Conservation (phyloP, 208 protist genomes). For the Trypanosoma congolense region DNA sequence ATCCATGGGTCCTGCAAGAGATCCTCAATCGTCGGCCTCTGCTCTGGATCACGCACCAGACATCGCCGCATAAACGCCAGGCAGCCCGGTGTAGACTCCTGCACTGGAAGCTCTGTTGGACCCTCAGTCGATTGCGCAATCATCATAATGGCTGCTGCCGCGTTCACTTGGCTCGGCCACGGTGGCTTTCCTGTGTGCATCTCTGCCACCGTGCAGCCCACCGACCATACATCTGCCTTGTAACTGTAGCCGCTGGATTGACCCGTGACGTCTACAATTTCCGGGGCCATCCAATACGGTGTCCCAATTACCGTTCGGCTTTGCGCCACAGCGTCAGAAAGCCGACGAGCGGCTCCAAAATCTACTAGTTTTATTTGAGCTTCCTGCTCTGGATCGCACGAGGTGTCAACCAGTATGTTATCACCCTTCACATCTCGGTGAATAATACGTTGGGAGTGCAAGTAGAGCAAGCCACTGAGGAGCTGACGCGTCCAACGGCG, state of each 20-base stretch:
- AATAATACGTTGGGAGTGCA: constrained; percentile 89
- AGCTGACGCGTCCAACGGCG: constrained; percentile 87
- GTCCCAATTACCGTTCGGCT: constrained; percentile 88
- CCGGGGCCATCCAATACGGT: constrained; percentile 93
- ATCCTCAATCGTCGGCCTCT: constrained; percentile 81
- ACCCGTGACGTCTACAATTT: constrained; percentile 78
- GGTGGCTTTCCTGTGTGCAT: constrained; percentile 91
- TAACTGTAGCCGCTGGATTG: constrained; percentile 72
- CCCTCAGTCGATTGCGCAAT: constrained; percentile 71
- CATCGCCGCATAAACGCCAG: constrained; percentile 82
- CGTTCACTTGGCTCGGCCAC: constrained; percentile 78
- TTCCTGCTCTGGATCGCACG: constrained; percentile 36
- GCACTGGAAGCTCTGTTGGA: constrained; percentile 78
- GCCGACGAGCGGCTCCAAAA: constrained; percentile 79
- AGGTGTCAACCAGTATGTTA: constrained; percentile 86
- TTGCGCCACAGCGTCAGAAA: constrained; percentile 80
- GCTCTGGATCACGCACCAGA: constrained; percentile 67
- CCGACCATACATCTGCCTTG: constrained; percentile 92
- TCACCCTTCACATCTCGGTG: constrained; percentile 92
- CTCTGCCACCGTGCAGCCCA: constrained; percentile 90
- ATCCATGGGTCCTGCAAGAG: constrained; percentile 88
- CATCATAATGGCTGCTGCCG: constrained; percentile 85
- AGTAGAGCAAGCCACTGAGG: constrained; percentile 75
- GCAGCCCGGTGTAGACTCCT: constrained; percentile 72
- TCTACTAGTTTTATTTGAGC: constrained; percentile 89